phyloP scores from a whole-genome alignment of 2,329 filamentous ascomycete genomes.

The Diaporthe sp. region DNA sequence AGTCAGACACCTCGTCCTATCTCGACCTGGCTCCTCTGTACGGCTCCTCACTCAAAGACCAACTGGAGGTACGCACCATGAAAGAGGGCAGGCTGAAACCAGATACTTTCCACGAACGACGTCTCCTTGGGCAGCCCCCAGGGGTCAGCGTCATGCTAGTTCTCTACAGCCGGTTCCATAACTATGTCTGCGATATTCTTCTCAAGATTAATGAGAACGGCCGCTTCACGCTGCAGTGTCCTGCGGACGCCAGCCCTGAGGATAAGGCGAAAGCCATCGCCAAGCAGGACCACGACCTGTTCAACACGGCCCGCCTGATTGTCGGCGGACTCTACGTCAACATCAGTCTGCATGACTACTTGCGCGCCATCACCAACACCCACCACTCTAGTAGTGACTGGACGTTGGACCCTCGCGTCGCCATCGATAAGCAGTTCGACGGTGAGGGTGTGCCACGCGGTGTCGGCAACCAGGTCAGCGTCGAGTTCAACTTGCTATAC shows the following conservation, averaged over 20 bases:
- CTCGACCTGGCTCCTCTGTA: conserved; percentile 81
- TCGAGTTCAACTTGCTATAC: conserved; percentile 78
- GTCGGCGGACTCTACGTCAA: conserved; percentile 69
- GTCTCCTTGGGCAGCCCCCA: conserved; percentile 75
- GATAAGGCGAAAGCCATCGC: conserved; percentile 49
- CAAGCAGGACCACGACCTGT: conserved; percentile 62
- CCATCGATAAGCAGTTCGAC: conserved; percentile 55
- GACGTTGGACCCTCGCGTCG: conserved; percentile 72
- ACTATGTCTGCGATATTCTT: conserved; percentile 68
- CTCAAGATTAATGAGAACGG: conserved; percentile 76
- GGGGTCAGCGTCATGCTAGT: conserved; percentile 77
- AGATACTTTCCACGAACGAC: conserved; percentile 77
- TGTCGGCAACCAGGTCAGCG: conserved; percentile 76
- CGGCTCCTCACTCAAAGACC: conserved; percentile 75
- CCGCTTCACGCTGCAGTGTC: conserved; percentile 63
- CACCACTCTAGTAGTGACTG: conserved; percentile 64
- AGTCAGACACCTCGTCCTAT: conserved; percentile 79
- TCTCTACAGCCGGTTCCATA: conserved; percentile 79
- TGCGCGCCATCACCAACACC: conserved; percentile 71
- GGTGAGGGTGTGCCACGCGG: conserved; percentile 65
- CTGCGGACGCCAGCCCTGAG: neutral
- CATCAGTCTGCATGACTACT: conserved; percentile 71
- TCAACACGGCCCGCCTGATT: conserved; percentile 68
- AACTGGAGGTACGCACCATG: conserved; percentile 62
- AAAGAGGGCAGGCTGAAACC: conserved; percentile 71